These are phyloP conservation scores for Suillus subaureus DNA, from an alignment of 768 basidiomycete species.

Conservation along the genomic window DNA sequence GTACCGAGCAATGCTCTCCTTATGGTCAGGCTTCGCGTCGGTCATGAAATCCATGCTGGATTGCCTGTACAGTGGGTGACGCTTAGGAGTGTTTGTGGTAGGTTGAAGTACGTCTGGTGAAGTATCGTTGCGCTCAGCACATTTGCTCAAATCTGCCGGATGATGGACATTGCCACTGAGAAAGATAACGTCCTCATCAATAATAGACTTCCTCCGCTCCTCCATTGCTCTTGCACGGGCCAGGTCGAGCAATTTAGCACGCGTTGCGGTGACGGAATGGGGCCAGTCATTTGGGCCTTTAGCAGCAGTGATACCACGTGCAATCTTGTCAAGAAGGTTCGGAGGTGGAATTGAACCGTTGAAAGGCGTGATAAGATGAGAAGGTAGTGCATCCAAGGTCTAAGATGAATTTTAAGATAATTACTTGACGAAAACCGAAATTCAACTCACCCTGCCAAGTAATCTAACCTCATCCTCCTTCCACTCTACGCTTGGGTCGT, in stretches of 20 bases:
- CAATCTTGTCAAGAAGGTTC: conserved; percentile 86
- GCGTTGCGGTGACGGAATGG: conserved; percentile 79
- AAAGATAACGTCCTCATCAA: conserved; percentile 47
- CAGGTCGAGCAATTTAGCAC: conserved; percentile 79
- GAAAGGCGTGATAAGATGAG: conserved; percentile 86
- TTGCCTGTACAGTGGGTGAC: conserved; percentile 70
- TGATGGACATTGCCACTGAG: conserved; percentile 12
- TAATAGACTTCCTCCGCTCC: conserved; percentile 41
- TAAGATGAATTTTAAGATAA: conserved; percentile 25
- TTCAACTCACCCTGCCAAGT: conserved; percentile 59
- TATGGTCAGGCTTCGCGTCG: conserved; percentile 42
- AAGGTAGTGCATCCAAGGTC: conserved; percentile 83
- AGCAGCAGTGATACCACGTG: conserved; percentile 71
- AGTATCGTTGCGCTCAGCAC: conserved; percentile 17
- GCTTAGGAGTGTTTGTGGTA: conserved; percentile 54
- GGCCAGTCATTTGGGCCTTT: conserved; percentile 83
- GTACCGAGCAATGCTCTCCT: conserved; percentile 63
- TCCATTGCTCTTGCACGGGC: conserved; percentile 69
- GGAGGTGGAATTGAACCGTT: conserved; percentile 82
- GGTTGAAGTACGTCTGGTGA: conserved; percentile 44
- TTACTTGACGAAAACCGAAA: neutral
- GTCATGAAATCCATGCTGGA: conserved; percentile 89
- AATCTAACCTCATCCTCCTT: conserved; percentile 70
- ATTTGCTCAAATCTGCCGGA: conserved; percentile 4
- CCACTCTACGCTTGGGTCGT: conserved; percentile 71